Base-by-base conservation (phyloP, 768 basidiomycete genomes). In the Mrakia hoshinonis region DNA sequence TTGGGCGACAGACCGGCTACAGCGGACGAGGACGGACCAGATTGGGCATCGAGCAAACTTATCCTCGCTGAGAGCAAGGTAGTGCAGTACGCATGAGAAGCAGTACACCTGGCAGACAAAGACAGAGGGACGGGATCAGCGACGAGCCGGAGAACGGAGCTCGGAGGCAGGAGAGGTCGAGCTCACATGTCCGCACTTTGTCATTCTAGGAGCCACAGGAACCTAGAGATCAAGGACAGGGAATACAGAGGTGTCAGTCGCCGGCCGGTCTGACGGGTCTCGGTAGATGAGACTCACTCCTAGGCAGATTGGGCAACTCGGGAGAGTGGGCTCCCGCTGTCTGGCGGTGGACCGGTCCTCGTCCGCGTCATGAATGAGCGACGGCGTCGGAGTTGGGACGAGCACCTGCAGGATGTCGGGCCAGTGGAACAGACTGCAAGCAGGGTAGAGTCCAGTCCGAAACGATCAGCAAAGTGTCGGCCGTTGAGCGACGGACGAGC, bases 121-220 rank as follows among this genome's bases (percentile, higher is more conserved):
- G 24, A 34, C 26, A 11, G 12, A 24, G 10, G 47, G 2, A 38
- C 20, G 26, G 34, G 61, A 10, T 66, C 29, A n/a, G 66, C 62
- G 24, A n/a, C 12, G 39, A 29, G 22, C 29, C 31, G 12, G n/a
- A 34, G 7, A 26, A 1, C 7, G 46, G 4, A n/a, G 49, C 24
- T 29, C 13, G 38, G 49, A 75, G 67, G 74, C 7, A 78, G 72
- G 3, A 74, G 34, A 39, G 69, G 71, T n/a, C 62, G 71, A 43
- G 87, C 91, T 81, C 76, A 95, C 93, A 85, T 99, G 96, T 61
- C 94, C 95, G 75, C 94, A 98, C 82, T 92, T 95, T 29, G 94
- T 97, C 88, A 93, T 92, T 13, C 51, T 20, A 24, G 66, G 63
- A 63, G 55, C 65, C 64, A 68, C 69, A 6, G 70, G 46, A 15